Base-by-base conservation (phyloP, 441 rosid genomes). In the Daphne laureola region DNA sequence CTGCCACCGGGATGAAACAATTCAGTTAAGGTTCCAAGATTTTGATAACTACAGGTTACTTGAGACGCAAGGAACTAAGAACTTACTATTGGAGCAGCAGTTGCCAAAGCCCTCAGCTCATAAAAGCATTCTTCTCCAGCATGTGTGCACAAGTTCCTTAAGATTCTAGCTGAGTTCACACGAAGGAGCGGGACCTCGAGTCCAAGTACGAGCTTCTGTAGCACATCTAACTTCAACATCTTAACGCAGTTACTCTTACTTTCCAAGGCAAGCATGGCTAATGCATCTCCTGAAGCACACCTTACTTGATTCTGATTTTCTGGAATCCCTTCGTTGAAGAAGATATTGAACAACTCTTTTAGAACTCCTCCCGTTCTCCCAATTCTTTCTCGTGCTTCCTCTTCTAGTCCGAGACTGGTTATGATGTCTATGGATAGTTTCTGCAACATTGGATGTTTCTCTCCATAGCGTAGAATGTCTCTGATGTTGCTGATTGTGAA, bases 301-400 rank as follows among this genome's bases (percentile, higher is more conserved):
- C 82, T 74, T 16, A 77, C 96, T 38, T 59, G 67, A 43, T 63
- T 75, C 56, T 65, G 83, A 65, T 50, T 53, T 59, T 67, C 74
- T 3, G 74, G 73, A 15, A 50, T 55, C 49, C 58, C 69, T n/a
- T 74, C 61, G 18, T 68, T 61, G 58, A 84, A 82, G 72, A 92
- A 89, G 62, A 91, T 84, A 70, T 80, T 80, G 71, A 84, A 68
- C 42, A 89, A 49, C 67, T 86, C 96, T 71, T 78, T 86, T 4
- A 89, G 78, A 35, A 89, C 68, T 43, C 94, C 90, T 3, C 97
- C 97, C 0, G 98, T 86, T 27, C 83, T 94, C 2, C 98, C 98
- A 47, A 89, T 84, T 67, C 85, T 80, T 72, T 92, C 96, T 4
- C 76, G 74, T 17, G 90, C 92, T 16, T 82, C 80, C 35, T 54